Evolutionary conservation across 257 asterid genomes (phyloP).

Genomic region (Mitragyna speciosa): DNA sequence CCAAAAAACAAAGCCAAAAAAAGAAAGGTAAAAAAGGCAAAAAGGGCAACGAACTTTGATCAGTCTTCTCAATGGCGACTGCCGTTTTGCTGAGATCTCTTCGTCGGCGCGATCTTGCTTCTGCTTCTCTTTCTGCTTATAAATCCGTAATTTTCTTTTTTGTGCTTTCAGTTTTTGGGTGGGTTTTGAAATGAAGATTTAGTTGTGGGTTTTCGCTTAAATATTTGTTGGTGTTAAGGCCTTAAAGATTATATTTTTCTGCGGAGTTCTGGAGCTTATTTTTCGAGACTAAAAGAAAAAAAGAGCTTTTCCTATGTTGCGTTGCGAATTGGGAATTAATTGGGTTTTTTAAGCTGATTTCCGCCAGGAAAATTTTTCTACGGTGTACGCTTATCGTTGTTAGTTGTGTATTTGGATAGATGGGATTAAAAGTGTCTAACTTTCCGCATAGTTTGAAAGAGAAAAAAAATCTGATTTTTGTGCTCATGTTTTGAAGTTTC

Average conservation of each 20-base stretch:
- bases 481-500: neutral
- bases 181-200: neutral
- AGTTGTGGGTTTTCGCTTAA: neutral
- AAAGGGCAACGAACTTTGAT: neutral
- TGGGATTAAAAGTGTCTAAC: neutral
- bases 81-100: constrained; percentile 58
- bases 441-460: neutral
- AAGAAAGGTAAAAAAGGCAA: too few relatives aligned
- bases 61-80: constrained; percentile 43
- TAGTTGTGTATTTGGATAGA: neutral
- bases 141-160: constrained; percentile 32
- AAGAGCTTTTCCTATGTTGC: neutral
- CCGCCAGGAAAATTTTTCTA: neutral
- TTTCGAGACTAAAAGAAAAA: neutral
- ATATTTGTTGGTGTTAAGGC: neutral
- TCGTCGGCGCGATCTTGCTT: constrained; percentile 58
- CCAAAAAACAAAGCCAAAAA: neutral
- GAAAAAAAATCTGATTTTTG: neutral
- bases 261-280: neutral
- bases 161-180: neutral
- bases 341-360: neutral
- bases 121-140: constrained; percentile 43
- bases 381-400: neutral
- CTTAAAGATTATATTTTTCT: neutral
- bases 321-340: neutral